phyloP scores from a whole-genome alignment of 164 flowering plant species.

The Santalum album region DNA sequence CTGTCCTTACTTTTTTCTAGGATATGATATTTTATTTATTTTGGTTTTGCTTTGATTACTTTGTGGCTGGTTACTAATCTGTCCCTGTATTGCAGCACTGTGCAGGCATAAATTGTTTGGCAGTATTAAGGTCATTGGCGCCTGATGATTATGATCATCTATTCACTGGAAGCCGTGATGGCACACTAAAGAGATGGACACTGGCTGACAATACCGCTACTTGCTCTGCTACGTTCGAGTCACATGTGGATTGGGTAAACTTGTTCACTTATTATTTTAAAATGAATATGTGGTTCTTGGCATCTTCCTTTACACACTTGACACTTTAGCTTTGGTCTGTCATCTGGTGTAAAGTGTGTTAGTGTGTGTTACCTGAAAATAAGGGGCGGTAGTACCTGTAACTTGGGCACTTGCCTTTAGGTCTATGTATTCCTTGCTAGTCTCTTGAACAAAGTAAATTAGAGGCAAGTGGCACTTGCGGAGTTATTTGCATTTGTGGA shows the following conservation, averaged over 20 bases:
- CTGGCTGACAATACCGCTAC: slow-evolving; percentile 62
- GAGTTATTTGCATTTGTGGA: no score
- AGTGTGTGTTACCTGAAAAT: no score
- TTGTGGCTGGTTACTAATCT: slow-evolving; percentile 3
- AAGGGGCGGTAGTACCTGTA: no score
- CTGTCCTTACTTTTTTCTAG: no score
- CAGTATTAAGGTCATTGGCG: slow-evolving; percentile 43
- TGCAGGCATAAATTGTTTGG: slow-evolving; percentile 89
- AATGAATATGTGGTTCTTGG: not conserved
- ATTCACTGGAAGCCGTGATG: slow-evolving; percentile 96
- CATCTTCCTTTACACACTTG: no score
- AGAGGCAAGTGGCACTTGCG: no score
- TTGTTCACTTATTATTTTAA: not conserved
- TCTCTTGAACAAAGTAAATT: no score
- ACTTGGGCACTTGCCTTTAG: no score
- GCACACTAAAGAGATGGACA: slow-evolving; percentile 86
- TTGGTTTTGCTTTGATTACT: not conserved
- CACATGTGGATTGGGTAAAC: slow-evolving; percentile 97
- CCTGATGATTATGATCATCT: slow-evolving; percentile 46
- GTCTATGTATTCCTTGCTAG: no score
- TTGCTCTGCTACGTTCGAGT: slow-evolving; percentile 93
- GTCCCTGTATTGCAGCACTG: slow-evolving; percentile 59
- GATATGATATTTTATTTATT: not conserved
- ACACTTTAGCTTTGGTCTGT: no score
- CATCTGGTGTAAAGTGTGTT: no score